Percentiles rank a stretch among this genome's conserved stretches.
phyloP scores from a whole-genome alignment of 306 rosid genomes.

The Canavalia gladiata region DNA sequence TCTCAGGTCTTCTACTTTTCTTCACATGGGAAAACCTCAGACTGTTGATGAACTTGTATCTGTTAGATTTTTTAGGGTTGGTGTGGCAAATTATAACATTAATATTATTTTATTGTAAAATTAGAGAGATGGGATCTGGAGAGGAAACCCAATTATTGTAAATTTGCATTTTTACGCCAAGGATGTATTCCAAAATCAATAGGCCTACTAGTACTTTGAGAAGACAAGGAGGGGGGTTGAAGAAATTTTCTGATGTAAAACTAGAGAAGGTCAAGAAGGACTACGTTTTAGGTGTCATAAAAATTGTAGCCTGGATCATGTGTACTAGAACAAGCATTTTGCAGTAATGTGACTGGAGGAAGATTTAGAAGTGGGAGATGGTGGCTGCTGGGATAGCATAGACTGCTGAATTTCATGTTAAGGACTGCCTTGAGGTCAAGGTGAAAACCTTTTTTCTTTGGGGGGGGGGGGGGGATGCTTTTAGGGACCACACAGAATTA shows the following conservation, averaged over 20 bases:
- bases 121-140: background rate
- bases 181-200: background rate
- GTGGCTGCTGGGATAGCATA: slow-evolving; percentile 9
- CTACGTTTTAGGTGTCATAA: background rate
- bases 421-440: background rate
- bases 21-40: slow-evolving; percentile 17
- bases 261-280: background rate
- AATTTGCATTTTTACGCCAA: background rate
- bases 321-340: slow-evolving; percentile 17
- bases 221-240: background rate
- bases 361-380: background rate
- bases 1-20: slow-evolving; percentile 21
- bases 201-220: background rate
- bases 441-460: background rate
- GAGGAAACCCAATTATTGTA: slow-evolving; percentile 5
- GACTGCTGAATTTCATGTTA: slow-evolving; percentile 13
- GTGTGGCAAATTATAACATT: background rate
- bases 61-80: slow-evolving; percentile 1
- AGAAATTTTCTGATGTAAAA: background rate
- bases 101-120: slow-evolving; percentile 15
- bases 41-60: slow-evolving; percentile 1
- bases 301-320: background rate
- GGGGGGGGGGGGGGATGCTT: too few relatives aligned
- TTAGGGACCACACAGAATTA: slow-evolving; percentile 14
- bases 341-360: slow-evolving; percentile 17